phyloP scores from a whole-genome alignment of 306 rosid genomes.

The Rosa persica region DNA sequence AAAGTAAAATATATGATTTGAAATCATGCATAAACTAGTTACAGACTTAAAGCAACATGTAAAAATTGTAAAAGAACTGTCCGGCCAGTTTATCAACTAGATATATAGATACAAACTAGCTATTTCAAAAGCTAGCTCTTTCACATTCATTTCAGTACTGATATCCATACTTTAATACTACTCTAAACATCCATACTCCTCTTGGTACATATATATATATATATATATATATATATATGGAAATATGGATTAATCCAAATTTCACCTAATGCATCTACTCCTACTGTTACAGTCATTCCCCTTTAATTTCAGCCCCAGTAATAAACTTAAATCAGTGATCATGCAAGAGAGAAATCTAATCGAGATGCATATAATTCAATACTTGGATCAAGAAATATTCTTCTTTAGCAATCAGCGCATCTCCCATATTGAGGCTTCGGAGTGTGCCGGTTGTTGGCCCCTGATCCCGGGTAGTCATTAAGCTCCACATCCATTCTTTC shows the following conservation, averaged over 20 bases:
- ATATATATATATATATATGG: not conserved
- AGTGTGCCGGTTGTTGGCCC: constrained; percentile 87
- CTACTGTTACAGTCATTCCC: constrained; percentile 11
- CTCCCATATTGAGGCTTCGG: constrained; percentile 55
- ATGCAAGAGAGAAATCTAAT: constrained; percentile 24
- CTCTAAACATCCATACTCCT: not conserved
- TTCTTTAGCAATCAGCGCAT: constrained; percentile 36
- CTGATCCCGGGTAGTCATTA: constrained; percentile 74
- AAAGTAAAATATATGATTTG: too few relatives aligned
- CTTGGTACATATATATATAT: not conserved
- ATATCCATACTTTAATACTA: not conserved
- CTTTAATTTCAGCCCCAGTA: constrained; percentile 16
- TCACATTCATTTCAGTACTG: constrained; percentile 1
- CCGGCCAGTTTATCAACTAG: not conserved
- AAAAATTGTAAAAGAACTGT: too few relatives aligned
- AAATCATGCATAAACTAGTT: too few relatives aligned
- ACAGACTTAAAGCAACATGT: too few relatives aligned
- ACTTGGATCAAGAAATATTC: not conserved
- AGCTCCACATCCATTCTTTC: constrained; percentile 71
- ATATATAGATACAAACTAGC: not conserved
- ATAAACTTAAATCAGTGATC: constrained; percentile 22
- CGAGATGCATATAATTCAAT: constrained; percentile 3
- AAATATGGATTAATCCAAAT: not conserved
- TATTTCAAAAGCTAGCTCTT: not conserved
- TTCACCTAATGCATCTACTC: constrained; percentile 12